Percentiles rank a stretch among this genome's conserved stretches.
Evolutionary conservation across 768 basidiomycete genomes (phyloP).

Genomic region (Cantharellus cinnabarinus): DNA sequence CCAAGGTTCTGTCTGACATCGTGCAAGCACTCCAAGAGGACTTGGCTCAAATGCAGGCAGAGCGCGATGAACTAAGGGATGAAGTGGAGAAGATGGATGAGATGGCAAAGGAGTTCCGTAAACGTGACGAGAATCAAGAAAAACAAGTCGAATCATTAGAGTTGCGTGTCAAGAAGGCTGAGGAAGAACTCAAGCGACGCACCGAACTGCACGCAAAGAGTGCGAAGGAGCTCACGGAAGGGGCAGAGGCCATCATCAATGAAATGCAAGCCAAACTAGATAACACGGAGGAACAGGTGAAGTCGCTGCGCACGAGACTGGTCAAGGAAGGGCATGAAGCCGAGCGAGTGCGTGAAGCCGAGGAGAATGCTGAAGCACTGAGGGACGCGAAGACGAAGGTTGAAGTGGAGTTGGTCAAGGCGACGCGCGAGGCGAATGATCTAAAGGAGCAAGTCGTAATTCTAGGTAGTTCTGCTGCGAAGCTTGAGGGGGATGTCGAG

Average conservation of each 20-base stretch:
- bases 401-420: background rate
- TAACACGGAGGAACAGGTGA: conserved; percentile 36
- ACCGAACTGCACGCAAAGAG: background rate
- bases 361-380: background rate
- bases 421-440: conserved; percentile 1
- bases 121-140: conserved; percentile 4
- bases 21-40: conserved; percentile 1
- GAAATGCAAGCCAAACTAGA: conserved; percentile 11
- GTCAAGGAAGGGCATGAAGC: conserved; percentile 32
- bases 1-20: background rate
- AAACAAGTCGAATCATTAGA: conserved; percentile 15
- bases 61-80: conserved; percentile 26
- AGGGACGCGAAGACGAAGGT: conserved; percentile 12
- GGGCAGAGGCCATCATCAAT: background rate
- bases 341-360: conserved; percentile 16
- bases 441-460: conserved; percentile 24
- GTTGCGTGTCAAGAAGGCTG: background rate
- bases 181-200: background rate
- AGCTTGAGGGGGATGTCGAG: background rate
- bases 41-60: conserved; percentile 3
- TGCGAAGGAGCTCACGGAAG: background rate
- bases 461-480: conserved; percentile 20
- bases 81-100: conserved; percentile 37
- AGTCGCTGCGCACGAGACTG: conserved; percentile 27
- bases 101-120: conserved; percentile 40